These are phyloP conservation scores for Globisporangium cederbergense DNA, from an alignment of 352 stramenopile genomes.

Conservation along the genomic window DNA sequence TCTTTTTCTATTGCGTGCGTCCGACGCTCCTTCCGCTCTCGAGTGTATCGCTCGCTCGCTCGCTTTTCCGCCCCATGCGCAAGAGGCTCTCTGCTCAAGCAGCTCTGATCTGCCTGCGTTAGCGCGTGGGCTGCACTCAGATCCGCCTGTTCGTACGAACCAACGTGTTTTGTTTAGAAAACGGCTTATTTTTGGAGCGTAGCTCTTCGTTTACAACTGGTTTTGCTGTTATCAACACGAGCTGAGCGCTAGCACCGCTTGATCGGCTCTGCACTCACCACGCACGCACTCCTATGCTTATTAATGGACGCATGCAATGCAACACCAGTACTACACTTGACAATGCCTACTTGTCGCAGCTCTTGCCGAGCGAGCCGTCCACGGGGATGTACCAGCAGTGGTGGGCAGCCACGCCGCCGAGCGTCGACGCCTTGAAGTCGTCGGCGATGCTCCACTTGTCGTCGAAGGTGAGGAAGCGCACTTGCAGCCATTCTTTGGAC, in stretches of 20 bases:
- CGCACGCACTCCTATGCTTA: too few species aligned
- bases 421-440: slow-evolving; percentile 39
- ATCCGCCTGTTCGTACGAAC: not conserved
- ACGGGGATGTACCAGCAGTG: slow-evolving; percentile 79
- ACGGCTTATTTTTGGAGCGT: not conserved
- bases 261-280: not conserved
- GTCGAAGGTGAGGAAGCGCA: slow-evolving; percentile 72
- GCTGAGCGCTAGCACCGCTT: not conserved
- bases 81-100: too few species aligned
- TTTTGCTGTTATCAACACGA: not conserved
- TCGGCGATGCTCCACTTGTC: slow-evolving; percentile 55
- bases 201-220: not conserved
- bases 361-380: slow-evolving; percentile 28
- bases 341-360: slow-evolving; percentile 14
- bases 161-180: not conserved
- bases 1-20: not conserved
- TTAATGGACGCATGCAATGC: not conserved
- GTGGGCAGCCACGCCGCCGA: slow-evolving; percentile 53
- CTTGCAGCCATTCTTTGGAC: slow-evolving; percentile 62
- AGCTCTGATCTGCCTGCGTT: too few species aligned
- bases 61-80: too few species aligned
- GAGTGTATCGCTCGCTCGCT: too few species aligned
- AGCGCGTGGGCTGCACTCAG: too few species aligned
- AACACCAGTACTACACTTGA: not conserved
- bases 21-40: too few species aligned